phyloP scores from a whole-genome alignment of 1,139 yeast species.

The Suhomyces atakaporum region DNA sequence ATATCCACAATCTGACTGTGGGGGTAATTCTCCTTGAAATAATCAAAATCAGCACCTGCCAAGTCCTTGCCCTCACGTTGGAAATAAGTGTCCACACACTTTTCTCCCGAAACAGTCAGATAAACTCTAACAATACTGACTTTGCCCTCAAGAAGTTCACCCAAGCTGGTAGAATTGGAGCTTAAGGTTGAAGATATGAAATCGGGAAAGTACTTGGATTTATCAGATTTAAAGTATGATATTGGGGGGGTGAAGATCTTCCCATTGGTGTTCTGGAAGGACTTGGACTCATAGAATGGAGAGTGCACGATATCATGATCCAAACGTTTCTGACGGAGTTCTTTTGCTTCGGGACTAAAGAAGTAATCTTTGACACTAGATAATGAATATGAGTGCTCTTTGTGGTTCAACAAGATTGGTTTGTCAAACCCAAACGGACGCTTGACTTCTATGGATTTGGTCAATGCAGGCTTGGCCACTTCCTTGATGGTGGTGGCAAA shows the following conservation, averaged over 20 bases:
- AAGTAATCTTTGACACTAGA: constrained; percentile 27
- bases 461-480: constrained; percentile 22
- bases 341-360: constrained; percentile 46
- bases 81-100: constrained; percentile 65
- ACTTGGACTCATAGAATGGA: constrained; percentile 82
- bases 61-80: constrained; percentile 39
- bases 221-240: constrained; percentile 73
- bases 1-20: constrained; percentile 71
- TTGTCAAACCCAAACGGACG: constrained; percentile 45
- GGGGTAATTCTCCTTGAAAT: constrained; percentile 43
- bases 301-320: constrained; percentile 82
- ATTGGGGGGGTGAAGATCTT: constrained; percentile 81
- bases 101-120: constrained; percentile 73
- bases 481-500: constrained; percentile 20
- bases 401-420: constrained; percentile 34
- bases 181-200: constrained; percentile 60
- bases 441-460: constrained; percentile 24
- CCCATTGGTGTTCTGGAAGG: constrained; percentile 78
- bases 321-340: constrained; percentile 54
- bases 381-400: constrained; percentile 23
- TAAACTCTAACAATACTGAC: constrained; percentile 66
- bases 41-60: constrained; percentile 31
- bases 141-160: constrained; percentile 45
- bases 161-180: constrained; percentile 37
- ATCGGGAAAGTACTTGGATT: constrained; percentile 84